These are phyloP conservation scores for Rasamsonia emersonii DNA, from an alignment of 2,329 filamentous ascomycete genomes.

Conservation along the genomic window DNA sequence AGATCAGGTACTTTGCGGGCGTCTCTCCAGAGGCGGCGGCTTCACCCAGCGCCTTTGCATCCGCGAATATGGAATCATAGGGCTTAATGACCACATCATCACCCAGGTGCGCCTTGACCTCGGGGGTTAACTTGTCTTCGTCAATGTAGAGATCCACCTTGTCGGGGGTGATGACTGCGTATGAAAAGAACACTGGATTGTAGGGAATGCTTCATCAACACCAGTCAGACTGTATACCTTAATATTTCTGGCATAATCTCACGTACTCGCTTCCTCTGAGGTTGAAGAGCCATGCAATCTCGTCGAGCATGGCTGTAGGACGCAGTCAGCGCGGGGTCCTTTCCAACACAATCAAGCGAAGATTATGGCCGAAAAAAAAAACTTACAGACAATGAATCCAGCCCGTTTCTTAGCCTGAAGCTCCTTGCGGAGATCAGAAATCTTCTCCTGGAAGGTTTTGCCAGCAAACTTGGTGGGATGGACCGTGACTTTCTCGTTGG, in stretches of 20 bases:
- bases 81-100: slow-evolving; percentile 66
- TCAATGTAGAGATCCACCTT: slow-evolving; percentile 78
- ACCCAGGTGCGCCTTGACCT: slow-evolving; percentile 61
- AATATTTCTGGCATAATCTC: neutral
- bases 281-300: slow-evolving; percentile 98
- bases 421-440: slow-evolving; percentile 80
- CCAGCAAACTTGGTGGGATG: slow-evolving; percentile 68
- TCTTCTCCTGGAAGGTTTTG: slow-evolving; percentile 72
- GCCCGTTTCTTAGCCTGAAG: slow-evolving; percentile 80
- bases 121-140: slow-evolving; percentile 61
- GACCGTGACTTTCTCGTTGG: slow-evolving; percentile 66
- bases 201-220: slow-evolving; percentile 61
- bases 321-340: slow-evolving; percentile 1
- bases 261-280: slow-evolving; percentile 73
- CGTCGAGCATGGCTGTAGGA: slow-evolving; percentile 68
- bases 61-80: slow-evolving; percentile 72
- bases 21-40: slow-evolving; percentile 23
- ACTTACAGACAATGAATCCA: slow-evolving; percentile 69
- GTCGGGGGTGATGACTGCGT: slow-evolving; percentile 73
- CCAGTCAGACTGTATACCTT: slow-evolving; percentile 8
- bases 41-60: slow-evolving; percentile 57
- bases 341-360: neutral
- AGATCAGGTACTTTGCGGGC: slow-evolving; percentile 67
- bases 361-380: neutral
- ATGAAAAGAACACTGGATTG: slow-evolving; percentile 98